Base-by-base conservation (phyloP, 441 rosid species). In the Populus hybrid region DNA sequence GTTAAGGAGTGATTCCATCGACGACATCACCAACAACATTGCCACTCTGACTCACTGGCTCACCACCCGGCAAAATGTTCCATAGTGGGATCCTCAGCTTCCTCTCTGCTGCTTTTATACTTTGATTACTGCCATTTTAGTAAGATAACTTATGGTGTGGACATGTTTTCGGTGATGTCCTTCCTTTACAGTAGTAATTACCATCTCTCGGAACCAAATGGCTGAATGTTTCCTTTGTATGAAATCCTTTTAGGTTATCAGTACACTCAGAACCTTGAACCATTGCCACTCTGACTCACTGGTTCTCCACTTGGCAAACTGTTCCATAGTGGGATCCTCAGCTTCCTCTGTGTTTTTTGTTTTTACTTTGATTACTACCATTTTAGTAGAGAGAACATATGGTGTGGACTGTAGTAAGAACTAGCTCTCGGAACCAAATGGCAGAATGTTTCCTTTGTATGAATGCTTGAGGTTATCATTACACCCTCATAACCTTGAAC, bases 301-400 rank as follows among this genome's bases (percentile, higher is more conserved):
- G 97, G 98, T 81, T 89, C 42, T 84, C 86, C 81, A 83, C 71
- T 67, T 92, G 98, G 98, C 82, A 75, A 26, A 89, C 90, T 8
- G 69, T 82, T 50, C 68, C 74, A 21, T 71, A 14, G 32, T 73
- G 10, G 59, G 35, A n/a, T 46, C 5, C 18, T 11, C 16, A 12
- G 18, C 53, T 12, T 46, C 53, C 53, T 46, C 23, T 14, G 16
- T 12, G 18, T 46, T 46, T 46, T 46, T 46, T 4, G 14, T 14
- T 14, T 14, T 46, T 46, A 46, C 57, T 46, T 46, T 14, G 57
- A 14, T 46, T 14, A 14, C 1, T 46, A 1, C 57, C 57, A 46
- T 46, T 46, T 46, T 46, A 46, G 16, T 12, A 8, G 11, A 4
- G 57, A 6, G 36, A 12, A 46, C 57, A 3, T 46, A 12, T 46